Evolutionary conservation across 176 grass and related monocot genomes (phyloP).

Genomic region (Triticum turgidum): DNA sequence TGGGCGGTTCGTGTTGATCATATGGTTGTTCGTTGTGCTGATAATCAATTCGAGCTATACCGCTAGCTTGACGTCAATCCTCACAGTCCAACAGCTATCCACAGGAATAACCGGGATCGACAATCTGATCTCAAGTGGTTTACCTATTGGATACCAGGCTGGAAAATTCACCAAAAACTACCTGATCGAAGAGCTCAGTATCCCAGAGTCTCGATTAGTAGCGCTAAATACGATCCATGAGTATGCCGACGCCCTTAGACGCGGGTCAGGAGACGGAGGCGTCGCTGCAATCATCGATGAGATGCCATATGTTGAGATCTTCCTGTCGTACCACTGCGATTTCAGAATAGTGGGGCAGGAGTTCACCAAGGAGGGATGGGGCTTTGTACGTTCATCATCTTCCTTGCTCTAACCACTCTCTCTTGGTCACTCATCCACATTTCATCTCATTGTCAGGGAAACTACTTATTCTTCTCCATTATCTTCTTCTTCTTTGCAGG

Average conservation of each 20-base stretch:
- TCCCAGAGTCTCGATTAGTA: slow-evolving; percentile 59
- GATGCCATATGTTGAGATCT: slow-evolving; percentile 61
- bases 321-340: slow-evolving; percentile 67
- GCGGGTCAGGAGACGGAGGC: slow-evolving; percentile 54
- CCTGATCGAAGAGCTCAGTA: slow-evolving; percentile 54
- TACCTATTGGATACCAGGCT: slow-evolving; percentile 66
- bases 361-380: slow-evolving; percentile 89
- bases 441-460: too few species aligned
- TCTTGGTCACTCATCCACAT: neutral
- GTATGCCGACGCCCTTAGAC: slow-evolving; percentile 62
- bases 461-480: neutral
- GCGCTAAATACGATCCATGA: slow-evolving; percentile 57
- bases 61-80: slow-evolving; percentile 78
- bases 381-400: slow-evolving; percentile 66
- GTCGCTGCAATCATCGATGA: slow-evolving; percentile 86
- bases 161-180: slow-evolving; percentile 82
- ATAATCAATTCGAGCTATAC: slow-evolving; percentile 92
- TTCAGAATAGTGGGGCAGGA: slow-evolving; percentile 67
- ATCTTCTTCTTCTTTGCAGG: slow-evolving; percentile 38
- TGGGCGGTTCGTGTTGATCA: slow-evolving; percentile 69
- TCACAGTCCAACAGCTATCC: slow-evolving; percentile 76
- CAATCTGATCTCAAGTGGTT: slow-evolving; percentile 51
- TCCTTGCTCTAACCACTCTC: neutral
- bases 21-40: slow-evolving; percentile 85
- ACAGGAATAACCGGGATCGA: slow-evolving; percentile 66